Base-by-base conservation (phyloP, 2,329 filamentous ascomycete species). In the Colletotrichum australisinense region DNA sequence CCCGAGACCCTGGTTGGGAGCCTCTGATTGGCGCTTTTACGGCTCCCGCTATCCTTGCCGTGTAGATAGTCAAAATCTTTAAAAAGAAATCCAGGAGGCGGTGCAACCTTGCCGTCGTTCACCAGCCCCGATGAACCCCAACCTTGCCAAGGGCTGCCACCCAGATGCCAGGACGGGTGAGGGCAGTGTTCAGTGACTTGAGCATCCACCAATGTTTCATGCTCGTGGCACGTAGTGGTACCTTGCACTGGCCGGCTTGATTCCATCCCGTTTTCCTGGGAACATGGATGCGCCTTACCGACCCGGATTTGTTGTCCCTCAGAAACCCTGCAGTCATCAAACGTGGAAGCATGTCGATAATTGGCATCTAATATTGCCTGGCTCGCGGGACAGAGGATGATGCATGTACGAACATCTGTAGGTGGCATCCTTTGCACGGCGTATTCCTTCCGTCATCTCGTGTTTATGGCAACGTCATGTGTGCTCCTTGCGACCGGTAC, bases 51-150 rank as follows among this genome's bases (percentile, higher is more conserved):
- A 75, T 76, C 72, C 72, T 71, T 65, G 30, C 49, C 55, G 19
- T 74, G 64, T 55, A 67, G 69, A 60, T 70, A 72, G 70, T 67
- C 71, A 69, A 67, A 73, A 73, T 75, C 69, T 73, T 72, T 75
- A 75, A 72, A 75, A 77, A 75, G 65, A 75, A 73, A 63, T 38
- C 24, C 42, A 46, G 63, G 73, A 75, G 72, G 74, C 71, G 70
- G 72, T 75, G 69, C 73, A 63, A 76, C 72, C 64, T 58, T 66
- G 59, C 67, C 56, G 58, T 52, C 26, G 19, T 53, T 63, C 59
- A 68, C 67, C 71, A 74, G 67, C 67, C 67, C 30, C 65, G 24
- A 63, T 58, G 46, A 72, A 63, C 68, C 71, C 53, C 46, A 59
- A 68, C 58, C 62, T 63, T 66, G 60, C 71, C 71, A 74, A 74